Evolutionary conservation across 352 stramenopile genomes (phyloP).

Genomic region (Thalassiosira mediterranea): DNA sequence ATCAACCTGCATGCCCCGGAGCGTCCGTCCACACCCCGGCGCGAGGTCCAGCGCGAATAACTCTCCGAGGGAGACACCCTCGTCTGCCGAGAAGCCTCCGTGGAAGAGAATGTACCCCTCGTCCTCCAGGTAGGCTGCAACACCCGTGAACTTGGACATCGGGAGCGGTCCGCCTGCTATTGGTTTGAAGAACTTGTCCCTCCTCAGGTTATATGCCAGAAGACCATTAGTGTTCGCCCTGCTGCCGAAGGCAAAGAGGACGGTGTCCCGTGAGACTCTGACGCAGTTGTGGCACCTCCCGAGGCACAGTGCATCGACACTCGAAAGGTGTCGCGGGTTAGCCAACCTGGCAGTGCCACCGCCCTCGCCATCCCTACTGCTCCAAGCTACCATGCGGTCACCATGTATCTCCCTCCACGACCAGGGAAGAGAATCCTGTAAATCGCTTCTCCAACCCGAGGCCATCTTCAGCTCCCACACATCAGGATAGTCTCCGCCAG

Average conservation of each 20-base stretch:
- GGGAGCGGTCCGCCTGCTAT: slow-evolving; percentile 20
- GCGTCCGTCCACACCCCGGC: no score
- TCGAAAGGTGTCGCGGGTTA: no score
- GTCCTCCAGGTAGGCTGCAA: slow-evolving; percentile 27
- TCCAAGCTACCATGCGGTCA: no score
- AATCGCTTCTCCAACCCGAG: no score
- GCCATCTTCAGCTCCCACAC: slow-evolving; percentile 57
- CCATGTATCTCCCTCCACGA: slow-evolving; percentile 34
- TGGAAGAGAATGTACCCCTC: slow-evolving; percentile 52
- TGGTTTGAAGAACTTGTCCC: slow-evolving; percentile 44
- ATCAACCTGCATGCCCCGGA: no score
- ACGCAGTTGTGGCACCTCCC: slow-evolving; percentile 50
- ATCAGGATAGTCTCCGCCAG: slow-evolving; percentile 48
- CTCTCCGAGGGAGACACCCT: no score
- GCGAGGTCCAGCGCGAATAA: no score
- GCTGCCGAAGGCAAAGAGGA: slow-evolving; percentile 52
- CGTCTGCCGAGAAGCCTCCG: slow-evolving; percentile 58
- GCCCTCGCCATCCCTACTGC: background rate
- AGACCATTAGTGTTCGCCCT: slow-evolving; percentile 54
- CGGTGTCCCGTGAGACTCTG: slow-evolving; percentile 40
- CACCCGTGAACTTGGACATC: slow-evolving; percentile 41
- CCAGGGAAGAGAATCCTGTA: slow-evolving; percentile 46
- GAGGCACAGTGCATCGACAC: slow-evolving; percentile 40
- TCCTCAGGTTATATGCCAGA: slow-evolving; percentile 43
- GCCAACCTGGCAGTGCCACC: background rate